phyloP scores from a whole-genome alignment of 495 filamentous ascomycete genomes.

The Penicillium lagena region DNA sequence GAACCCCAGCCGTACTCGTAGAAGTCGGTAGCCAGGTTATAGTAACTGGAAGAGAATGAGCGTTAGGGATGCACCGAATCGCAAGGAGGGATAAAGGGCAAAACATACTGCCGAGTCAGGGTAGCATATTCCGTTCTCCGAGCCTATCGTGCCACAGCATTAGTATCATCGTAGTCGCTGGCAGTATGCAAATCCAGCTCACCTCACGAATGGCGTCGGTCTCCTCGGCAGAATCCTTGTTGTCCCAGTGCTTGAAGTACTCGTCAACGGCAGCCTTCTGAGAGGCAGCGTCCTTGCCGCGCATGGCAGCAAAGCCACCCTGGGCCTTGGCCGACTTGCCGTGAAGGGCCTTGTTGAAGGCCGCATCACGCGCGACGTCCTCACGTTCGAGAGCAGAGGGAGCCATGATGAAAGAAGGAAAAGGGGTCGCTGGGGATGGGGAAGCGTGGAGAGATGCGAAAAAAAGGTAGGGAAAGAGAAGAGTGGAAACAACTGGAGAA shows the following conservation, averaged over 20 bases:
- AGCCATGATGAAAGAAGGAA: slow-evolving; percentile 52
- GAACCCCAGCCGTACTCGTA: slow-evolving; percentile 97
- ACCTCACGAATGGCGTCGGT: slow-evolving; percentile 77
- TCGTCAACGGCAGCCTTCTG: slow-evolving; percentile 90
- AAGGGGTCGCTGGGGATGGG: slow-evolving; percentile 10
- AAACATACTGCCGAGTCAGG: slow-evolving; percentile 81
- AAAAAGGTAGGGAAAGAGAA: slow-evolving; percentile 4
- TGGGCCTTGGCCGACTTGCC: slow-evolving; percentile 68
- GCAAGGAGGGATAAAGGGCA: neutral
- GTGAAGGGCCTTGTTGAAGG: slow-evolving; percentile 88
- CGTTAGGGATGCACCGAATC: neutral
- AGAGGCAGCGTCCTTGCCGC: slow-evolving; percentile 73
- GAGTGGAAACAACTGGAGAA: neutral
- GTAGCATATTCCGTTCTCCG: slow-evolving; percentile 90
- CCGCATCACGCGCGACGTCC: slow-evolving; percentile 84
- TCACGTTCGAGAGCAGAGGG: slow-evolving; percentile 72
- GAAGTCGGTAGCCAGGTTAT: slow-evolving; percentile 94
- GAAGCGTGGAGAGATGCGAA: slow-evolving; percentile 6
- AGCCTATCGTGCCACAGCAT: slow-evolving; percentile 41
- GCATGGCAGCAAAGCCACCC: slow-evolving; percentile 76
- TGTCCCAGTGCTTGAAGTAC: slow-evolving; percentile 99
- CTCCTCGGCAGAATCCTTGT: slow-evolving; percentile 74
- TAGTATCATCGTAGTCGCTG: neutral
- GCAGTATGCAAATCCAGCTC: slow-evolving; percentile 8
- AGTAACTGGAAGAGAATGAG: slow-evolving; percentile 59